A percentile compares a stretch with the other conserved stretches of the same genome.
Evolutionary conservation across 176 grass and related monocot genomes (phyloP).

Genomic region (Lolium perenne): DNA sequence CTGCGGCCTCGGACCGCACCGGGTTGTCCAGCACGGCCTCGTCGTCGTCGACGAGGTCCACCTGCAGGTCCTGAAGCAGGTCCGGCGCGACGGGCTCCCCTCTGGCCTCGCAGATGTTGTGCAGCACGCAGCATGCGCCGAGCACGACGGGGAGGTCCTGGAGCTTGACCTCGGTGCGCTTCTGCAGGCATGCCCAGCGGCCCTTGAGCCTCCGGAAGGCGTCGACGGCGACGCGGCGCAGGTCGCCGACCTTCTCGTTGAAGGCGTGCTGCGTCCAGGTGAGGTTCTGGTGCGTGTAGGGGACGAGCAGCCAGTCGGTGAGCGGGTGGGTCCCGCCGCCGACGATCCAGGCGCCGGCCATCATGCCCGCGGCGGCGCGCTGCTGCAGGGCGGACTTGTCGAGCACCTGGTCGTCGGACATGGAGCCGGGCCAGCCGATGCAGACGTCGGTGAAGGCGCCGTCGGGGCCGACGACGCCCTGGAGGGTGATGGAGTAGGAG

Average conservation of each 20-base stretch:
- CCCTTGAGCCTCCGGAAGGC: conserved; percentile 59
- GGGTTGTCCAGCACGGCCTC: conserved; percentile 39
- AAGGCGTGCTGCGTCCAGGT: conserved; percentile 80
- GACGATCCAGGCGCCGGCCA: conserved; percentile 56
- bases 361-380: conserved; percentile 60
- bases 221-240: conserved; percentile 50
- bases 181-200: conserved; percentile 67
- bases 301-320: conserved; percentile 60
- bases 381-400: conserved; percentile 63
- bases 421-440: conserved; percentile 72
- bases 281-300: conserved; percentile 65
- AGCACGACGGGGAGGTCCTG: conserved; percentile 73
- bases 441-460: conserved; percentile 70
- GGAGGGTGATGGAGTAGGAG: conserved; percentile 72
- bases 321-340: conserved; percentile 63
- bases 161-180: conserved; percentile 71
- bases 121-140: conserved; percentile 75
- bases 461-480: conserved; percentile 68
- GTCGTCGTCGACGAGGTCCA: conserved; percentile 49
- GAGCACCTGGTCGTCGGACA: conserved; percentile 69
- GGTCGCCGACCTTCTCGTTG: conserved; percentile 69
- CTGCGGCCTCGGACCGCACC: conserved; percentile 38
- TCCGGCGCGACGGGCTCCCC: conserved; percentile 52
- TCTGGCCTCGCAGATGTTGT: conserved; percentile 65
- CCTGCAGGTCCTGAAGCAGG: not conserved